Evolutionary conservation across 73 alveolate species (phyloP).

Genomic region (Durusdinium trenchii): DNA sequence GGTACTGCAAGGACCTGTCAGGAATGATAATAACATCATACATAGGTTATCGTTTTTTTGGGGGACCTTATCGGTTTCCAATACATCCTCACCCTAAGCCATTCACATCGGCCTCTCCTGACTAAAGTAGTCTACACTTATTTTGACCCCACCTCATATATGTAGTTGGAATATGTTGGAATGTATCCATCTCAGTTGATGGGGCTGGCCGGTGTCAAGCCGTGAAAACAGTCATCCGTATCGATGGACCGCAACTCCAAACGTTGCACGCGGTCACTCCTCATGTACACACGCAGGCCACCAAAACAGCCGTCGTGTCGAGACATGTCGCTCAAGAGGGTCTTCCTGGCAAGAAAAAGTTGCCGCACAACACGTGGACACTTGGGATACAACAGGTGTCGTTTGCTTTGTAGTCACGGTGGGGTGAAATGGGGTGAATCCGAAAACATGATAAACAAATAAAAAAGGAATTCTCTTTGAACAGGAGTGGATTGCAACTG

Average conservation of each 20-base stretch:
- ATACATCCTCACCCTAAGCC: too few species aligned
- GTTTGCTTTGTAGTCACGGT: neutral
- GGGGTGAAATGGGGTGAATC: neutral
- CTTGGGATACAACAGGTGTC: neutral
- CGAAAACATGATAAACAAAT: neutral
- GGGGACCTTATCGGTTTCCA: too few species aligned
- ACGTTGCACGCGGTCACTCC: neutral
- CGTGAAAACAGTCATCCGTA: neutral
- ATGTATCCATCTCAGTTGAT: too few species aligned
- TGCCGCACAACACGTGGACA: neutral
- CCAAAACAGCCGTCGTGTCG: conserved; percentile 53
- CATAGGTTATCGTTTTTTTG: too few species aligned
- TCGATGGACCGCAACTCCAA: too few species aligned
- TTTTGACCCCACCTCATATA: too few species aligned
- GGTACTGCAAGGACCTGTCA: too few species aligned
- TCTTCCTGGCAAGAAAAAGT: neutral
- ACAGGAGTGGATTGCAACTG: too few species aligned
- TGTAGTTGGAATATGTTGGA: too few species aligned
- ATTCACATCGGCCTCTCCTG: too few species aligned
- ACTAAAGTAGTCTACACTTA: too few species aligned
- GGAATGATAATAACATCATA: too few species aligned
- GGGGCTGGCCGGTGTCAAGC: neutral
- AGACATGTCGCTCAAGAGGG: conserved; percentile 30
- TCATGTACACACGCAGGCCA: conserved; percentile 73
- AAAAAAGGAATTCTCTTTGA: neutral